Evolutionary conservation across 2,329 filamentous ascomycete genomes (phyloP).

Genomic region (Ascochyta pisi): DNA sequence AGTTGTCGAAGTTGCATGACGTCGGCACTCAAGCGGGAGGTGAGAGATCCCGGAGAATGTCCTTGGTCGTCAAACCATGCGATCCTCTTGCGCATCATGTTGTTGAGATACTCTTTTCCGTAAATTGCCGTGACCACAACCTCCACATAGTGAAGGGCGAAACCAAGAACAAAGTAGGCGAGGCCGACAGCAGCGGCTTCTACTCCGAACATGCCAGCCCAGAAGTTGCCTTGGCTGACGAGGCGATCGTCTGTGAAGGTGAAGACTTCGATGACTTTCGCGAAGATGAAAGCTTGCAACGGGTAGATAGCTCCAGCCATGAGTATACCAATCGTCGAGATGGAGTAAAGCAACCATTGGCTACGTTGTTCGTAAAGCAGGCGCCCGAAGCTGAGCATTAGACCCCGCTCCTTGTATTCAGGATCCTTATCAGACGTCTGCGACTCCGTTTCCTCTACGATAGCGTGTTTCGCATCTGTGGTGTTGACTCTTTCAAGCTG

Average conservation of each 20-base stretch:
- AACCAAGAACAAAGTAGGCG: slow-evolving; percentile 61
- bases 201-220: slow-evolving; percentile 70
- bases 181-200: slow-evolving; percentile 62
- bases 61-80: slow-evolving; percentile 65
- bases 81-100: slow-evolving; percentile 66
- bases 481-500: slow-evolving; percentile 15
- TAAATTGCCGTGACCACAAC: slow-evolving; percentile 59
- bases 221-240: slow-evolving; percentile 59
- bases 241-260: slow-evolving; percentile 40
- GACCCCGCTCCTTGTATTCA: slow-evolving; percentile 39
- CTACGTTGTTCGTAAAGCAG: slow-evolving; percentile 45
- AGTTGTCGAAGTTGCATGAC: slow-evolving; percentile 68
- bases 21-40: slow-evolving; percentile 63
- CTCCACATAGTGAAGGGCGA: slow-evolving; percentile 39
- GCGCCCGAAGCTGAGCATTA: slow-evolving; percentile 43
- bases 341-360: slow-evolving; percentile 43
- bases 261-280: slow-evolving; percentile 48
- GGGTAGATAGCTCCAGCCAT: slow-evolving; percentile 47
- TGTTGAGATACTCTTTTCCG: slow-evolving; percentile 66
- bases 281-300: slow-evolving; percentile 49
- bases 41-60: slow-evolving; percentile 67
- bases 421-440: slow-evolving; percentile 23
- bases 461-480: slow-evolving; percentile 26
- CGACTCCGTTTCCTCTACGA: slow-evolving; percentile 22
- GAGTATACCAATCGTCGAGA: slow-evolving; percentile 40